A percentile compares a stretch with the other conserved stretches of the same genome.
These are phyloP conservation scores for Penicillium lagena DNA, from an alignment of 495 filamentous ascomycete genomes.

Conservation along the genomic window DNA sequence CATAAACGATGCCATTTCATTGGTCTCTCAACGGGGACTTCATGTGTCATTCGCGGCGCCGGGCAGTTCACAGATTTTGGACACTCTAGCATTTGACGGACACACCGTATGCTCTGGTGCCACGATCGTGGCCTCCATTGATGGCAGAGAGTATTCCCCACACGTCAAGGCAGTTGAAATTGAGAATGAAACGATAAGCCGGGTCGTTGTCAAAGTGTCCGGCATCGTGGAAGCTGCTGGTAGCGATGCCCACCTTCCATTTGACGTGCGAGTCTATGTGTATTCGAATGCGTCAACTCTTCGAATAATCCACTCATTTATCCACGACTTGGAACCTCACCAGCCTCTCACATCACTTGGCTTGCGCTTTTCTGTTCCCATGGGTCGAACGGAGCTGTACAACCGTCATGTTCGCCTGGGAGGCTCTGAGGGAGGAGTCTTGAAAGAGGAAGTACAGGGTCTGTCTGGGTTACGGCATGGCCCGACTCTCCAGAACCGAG, in stretches of 20 bases:
- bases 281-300: slow-evolving; percentile 29
- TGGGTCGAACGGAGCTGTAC: slow-evolving; percentile 25
- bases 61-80: slow-evolving; percentile 4
- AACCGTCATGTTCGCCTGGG: slow-evolving; percentile 34
- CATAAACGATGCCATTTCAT: neutral
- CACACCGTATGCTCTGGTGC: slow-evolving; percentile 4
- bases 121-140: slow-evolving; percentile 9
- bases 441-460: slow-evolving; percentile 35
- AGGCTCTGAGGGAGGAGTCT: slow-evolving; percentile 27
- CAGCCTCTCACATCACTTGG: slow-evolving; percentile 31
- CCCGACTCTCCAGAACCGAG: slow-evolving; percentile 12
- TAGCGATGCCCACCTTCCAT: slow-evolving; percentile 19
- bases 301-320: slow-evolving; percentile 24
- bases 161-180: slow-evolving; percentile 1
- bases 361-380: slow-evolving; percentile 28
- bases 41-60: slow-evolving; percentile 1
- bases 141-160: slow-evolving; percentile 1
- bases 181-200: slow-evolving; percentile 7
- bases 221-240: slow-evolving; percentile 1
- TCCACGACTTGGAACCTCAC: slow-evolving; percentile 24
- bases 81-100: slow-evolving; percentile 3
- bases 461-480: slow-evolving; percentile 34
- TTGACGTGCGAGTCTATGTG: slow-evolving; percentile 34
- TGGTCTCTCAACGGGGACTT: slow-evolving; percentile 2
- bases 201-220: slow-evolving; percentile 8